Evolutionary conservation across 2,329 filamentous ascomycete genomes (phyloP), one percentile per base, ranked within the genome.

Genomic region (Ophiosphaerella narmari): DNA sequence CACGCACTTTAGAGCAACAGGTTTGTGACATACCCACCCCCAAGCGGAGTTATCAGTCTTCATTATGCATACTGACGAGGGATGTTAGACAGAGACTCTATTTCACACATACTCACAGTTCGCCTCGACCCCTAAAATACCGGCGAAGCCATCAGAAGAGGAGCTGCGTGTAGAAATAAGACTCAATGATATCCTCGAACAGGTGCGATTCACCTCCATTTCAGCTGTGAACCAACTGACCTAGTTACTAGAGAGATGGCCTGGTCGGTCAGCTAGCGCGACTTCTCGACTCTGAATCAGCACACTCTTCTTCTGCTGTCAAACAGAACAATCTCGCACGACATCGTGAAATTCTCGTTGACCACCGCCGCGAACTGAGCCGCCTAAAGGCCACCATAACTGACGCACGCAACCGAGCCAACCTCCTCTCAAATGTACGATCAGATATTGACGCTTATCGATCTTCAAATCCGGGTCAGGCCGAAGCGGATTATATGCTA

Each of bases 401-500:
- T 44, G 87, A 93, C 62, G 86, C 90, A 41, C 89, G 94, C 67
- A 87, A 95, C 74, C 87, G 91, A 59, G 89, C 90, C 48, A 96
- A 97, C 74, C 85, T 99, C 29, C 85, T 99, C 48, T 88, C 87
- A 45, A 94, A 91, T 67, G 91, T 99, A 41, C 89, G 91, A 56
- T 89, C 88, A 65, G 94, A 99, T 73, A 97, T 97, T 73, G 84
- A 91, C 73, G 86, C 90, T 46, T 97, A 96, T 77, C 89, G 89
- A 46, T 84, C 87, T 42, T 85, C 84, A 48, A 94, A 96, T 70
- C 90, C 90, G 7, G 89, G 85, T 62, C 86, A 86, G 2, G 89
- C 87, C 46, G 94, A 97, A 77, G 91, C 91, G 39, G 93, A 99
- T 54, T 99, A 97, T 78, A 97, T 99, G 92, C 82, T 99, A 24